phyloP scores from a whole-genome alignment of 495 filamentous ascomycete genomes.

The Trichoderma gamsii region DNA sequence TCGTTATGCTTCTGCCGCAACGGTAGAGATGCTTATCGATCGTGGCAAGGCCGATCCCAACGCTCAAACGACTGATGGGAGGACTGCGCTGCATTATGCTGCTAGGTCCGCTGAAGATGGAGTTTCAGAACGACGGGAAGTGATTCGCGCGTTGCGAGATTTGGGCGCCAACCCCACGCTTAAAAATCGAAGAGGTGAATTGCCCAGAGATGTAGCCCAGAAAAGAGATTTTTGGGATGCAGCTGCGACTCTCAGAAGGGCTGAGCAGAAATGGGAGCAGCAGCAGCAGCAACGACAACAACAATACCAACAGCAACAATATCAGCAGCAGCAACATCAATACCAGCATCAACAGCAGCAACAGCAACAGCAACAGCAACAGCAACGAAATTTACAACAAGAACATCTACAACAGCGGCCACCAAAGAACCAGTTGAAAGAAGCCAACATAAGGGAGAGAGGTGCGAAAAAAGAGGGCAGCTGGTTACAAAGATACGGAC shows the following conservation, averaged over 20 bases:
- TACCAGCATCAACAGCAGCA: background rate
- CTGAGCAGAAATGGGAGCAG: slow-evolving; percentile 11
- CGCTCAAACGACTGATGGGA: slow-evolving; percentile 10
- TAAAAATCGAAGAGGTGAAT: background rate
- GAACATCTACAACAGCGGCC: background rate
- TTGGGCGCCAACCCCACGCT: slow-evolving; percentile 1
- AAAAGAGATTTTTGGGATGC: slow-evolving; percentile 16
- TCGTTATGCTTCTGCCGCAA: slow-evolving; percentile 3
- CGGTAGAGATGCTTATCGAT: slow-evolving; percentile 15
- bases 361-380: background rate
- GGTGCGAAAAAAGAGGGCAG: background rate
- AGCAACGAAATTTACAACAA: background rate
- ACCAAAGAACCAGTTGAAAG: background rate
- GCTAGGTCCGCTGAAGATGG: slow-evolving; percentile 13
- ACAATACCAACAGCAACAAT: background rate
- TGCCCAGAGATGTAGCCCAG: slow-evolving; percentile 14
- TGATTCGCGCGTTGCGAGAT: slow-evolving; percentile 13
- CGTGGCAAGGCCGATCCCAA: slow-evolving; percentile 12
- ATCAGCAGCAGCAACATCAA: background rate
- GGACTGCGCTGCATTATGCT: slow-evolving; percentile 15
- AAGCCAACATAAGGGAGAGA: background rate
- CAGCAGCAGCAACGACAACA: background rate
- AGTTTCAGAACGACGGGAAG: slow-evolving; percentile 12
- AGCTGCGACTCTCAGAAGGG: slow-evolving; percentile 12
- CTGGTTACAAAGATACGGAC: slow-evolving; percentile 9